Evolutionary conservation across 2,329 filamentous ascomycete genomes (phyloP).

Genomic region (Colletotrichum musae): DNA sequence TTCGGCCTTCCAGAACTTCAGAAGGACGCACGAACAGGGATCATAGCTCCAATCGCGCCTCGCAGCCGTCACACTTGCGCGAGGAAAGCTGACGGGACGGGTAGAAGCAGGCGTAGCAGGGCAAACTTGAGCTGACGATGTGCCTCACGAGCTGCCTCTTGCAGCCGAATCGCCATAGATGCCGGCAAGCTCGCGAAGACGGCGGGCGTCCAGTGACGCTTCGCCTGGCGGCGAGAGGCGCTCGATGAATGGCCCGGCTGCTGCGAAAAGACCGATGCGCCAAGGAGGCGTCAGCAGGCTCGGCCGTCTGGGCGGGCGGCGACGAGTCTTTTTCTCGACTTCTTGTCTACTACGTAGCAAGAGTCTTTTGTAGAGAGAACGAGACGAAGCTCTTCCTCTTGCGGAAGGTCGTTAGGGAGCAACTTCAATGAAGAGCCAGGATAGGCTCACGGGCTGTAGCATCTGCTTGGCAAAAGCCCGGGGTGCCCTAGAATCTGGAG

Average conservation of each 20-base stretch:
- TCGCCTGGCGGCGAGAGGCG: not conserved
- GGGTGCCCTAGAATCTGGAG: constrained; percentile 1
- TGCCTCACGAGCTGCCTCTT: constrained; percentile 19
- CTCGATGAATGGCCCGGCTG: constrained; percentile 11
- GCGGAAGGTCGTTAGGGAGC: constrained; percentile 25
- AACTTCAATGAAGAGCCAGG: not conserved
- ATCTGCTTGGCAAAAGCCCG: constrained; percentile 12
- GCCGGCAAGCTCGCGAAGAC: constrained; percentile 25
- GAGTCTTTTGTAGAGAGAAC: not conserved
- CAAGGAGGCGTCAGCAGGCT: constrained; percentile 38
- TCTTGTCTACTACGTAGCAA: not conserved
- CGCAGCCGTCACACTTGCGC: constrained; percentile 5
- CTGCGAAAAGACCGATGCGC: constrained; percentile 12
- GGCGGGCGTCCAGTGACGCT: constrained; percentile 5
- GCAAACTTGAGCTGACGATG: not conserved
- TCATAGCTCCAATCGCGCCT: constrained; percentile 1
- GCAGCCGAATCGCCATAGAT: constrained; percentile 19
- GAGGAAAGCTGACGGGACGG: not conserved
- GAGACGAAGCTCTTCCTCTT: constrained; percentile 19
- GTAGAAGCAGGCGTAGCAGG: too few relatives aligned
- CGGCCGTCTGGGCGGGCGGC: constrained; percentile 28
- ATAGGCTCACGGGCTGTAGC: not conserved
- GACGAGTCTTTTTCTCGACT: not conserved
- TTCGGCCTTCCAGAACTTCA: constrained; percentile 21
- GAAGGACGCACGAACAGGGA: constrained; percentile 17